Percentiles rank a stretch among this genome's conserved stretches.
These are phyloP conservation scores for Phytophthora chlamydospora DNA, from an alignment of 352 stramenopile species.

Conservation along the genomic window DNA sequence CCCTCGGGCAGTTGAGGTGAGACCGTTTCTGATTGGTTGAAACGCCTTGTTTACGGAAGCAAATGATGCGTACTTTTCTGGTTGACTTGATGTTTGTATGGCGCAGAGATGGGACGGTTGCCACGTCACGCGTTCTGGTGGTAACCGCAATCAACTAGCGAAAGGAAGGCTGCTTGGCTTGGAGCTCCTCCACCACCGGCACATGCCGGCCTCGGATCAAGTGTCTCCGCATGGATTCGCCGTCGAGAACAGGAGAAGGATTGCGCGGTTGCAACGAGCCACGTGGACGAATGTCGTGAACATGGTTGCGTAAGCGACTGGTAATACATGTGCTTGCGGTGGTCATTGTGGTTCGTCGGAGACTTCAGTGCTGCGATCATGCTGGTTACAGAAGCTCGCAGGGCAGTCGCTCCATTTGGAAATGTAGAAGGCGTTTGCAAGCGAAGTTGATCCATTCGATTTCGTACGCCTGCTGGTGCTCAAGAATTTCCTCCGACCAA, in stretches of 20 bases:
- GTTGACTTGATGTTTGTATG: conserved; percentile 23
- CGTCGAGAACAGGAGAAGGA: background rate
- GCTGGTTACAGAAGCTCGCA: too few relatives aligned
- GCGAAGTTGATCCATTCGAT: background rate
- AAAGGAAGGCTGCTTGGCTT: too few relatives aligned
- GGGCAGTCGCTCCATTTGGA: too few relatives aligned
- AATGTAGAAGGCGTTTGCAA: too few relatives aligned
- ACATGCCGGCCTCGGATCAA: background rate
- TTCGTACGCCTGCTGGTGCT: background rate
- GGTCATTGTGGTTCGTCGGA: too few relatives aligned
- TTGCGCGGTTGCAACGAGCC: conserved; percentile 1
- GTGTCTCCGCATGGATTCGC: too few relatives aligned
- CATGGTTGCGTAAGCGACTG: background rate
- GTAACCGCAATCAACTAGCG: conserved; percentile 29
- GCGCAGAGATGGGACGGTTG: background rate
- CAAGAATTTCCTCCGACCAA: too few relatives aligned
- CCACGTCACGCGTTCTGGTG: conserved; percentile 32
- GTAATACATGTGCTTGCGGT: background rate
- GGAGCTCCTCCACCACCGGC: conserved; percentile 14
- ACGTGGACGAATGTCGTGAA: conserved; percentile 1
- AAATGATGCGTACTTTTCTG: conserved; percentile 4
- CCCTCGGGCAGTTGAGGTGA: conserved; percentile 9
- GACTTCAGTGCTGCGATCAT: too few relatives aligned
- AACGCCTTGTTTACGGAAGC: conserved; percentile 14
- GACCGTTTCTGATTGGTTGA: conserved; percentile 14